phyloP scores from a whole-genome alignment of 1,139 yeast genomes.

The Pichia sp. region DNA sequence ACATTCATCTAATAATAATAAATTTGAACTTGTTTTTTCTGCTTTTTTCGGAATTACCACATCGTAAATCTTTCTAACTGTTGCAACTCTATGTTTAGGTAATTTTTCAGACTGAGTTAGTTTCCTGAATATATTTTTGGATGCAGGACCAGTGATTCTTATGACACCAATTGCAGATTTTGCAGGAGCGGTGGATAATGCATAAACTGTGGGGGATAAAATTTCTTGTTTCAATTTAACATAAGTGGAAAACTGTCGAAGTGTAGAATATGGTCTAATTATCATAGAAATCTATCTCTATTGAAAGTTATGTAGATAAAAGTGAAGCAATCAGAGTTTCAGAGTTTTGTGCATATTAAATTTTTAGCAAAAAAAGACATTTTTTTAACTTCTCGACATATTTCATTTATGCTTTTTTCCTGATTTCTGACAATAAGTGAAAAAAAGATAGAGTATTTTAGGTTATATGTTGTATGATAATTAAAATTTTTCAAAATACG shows the following conservation, averaged over 20 bases:
- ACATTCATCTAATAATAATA: conserved; percentile 64
- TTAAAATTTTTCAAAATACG: not conserved
- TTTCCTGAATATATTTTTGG: conserved; percentile 37
- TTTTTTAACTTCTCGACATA: too few species aligned
- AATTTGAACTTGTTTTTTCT: not conserved
- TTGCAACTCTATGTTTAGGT: conserved; percentile 51
- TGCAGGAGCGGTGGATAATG: conserved; percentile 78
- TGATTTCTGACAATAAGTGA: too few species aligned
- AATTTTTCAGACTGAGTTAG: conserved; percentile 38
- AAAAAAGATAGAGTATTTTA: too few species aligned
- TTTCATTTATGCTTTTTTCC: too few species aligned
- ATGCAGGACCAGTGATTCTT: conserved; percentile 70
- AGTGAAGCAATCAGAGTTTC: too few species aligned
- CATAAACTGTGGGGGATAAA: conserved; percentile 58
- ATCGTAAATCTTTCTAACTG: conserved; percentile 47
- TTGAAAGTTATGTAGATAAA: too few species aligned
- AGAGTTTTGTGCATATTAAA: too few species aligned
- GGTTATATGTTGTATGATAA: too few species aligned
- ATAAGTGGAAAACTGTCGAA: not conserved
- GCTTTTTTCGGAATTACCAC: conserved; percentile 24
- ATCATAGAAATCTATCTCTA: too few species aligned
- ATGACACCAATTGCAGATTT: conserved; percentile 85
- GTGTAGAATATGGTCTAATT: not conserved
- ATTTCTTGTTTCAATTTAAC: not conserved
- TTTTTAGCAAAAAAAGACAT: too few species aligned